A percentile compares a stretch with the other conserved stretches of the same genome.
These are phyloP conservation scores for Niebla homalea DNA, from an alignment of 495 filamentous ascomycete species.

Conservation along the genomic window DNA sequence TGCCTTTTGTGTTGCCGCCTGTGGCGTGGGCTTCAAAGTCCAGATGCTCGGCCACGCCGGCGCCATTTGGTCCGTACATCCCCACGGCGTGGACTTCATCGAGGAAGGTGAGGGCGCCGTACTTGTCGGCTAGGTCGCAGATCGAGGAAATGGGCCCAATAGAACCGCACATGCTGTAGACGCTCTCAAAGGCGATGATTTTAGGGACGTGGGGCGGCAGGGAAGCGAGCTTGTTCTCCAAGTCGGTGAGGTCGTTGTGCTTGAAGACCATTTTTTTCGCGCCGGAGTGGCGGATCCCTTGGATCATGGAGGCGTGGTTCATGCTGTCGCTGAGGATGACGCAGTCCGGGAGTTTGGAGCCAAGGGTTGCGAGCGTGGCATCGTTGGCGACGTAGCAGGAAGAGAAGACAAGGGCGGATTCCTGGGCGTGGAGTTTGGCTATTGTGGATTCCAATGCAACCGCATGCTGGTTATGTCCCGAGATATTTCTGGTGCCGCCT, in stretches of 20 bases:
- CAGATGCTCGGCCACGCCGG: slow-evolving; percentile 92
- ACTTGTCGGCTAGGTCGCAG: slow-evolving; percentile 91
- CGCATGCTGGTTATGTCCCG: slow-evolving; percentile 92
- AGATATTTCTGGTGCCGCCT: slow-evolving; percentile 93
- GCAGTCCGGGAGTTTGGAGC: slow-evolving; percentile 89
- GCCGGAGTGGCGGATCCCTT: slow-evolving; percentile 93
- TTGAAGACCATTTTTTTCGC: slow-evolving; percentile 97
- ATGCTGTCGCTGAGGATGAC: slow-evolving; percentile 90
- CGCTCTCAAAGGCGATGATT: slow-evolving; percentile 96
- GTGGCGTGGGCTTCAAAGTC: slow-evolving; percentile 59
- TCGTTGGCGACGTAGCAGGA: slow-evolving; percentile 98
- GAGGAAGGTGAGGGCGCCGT: slow-evolving; percentile 91
- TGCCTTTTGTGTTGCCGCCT: slow-evolving; percentile 55
- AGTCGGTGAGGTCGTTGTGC: slow-evolving; percentile 84
- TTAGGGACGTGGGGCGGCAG: slow-evolving; percentile 76
- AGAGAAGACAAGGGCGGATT: slow-evolving; percentile 83
- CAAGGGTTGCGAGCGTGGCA: slow-evolving; percentile 88
- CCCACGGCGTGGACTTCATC: slow-evolving; percentile 98
- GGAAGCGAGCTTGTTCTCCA: slow-evolving; percentile 81
- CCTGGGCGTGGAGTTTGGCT: slow-evolving; percentile 83
- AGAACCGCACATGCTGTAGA: slow-evolving; percentile 98
- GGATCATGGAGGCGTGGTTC: slow-evolving; percentile 99
- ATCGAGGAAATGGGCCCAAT: slow-evolving; percentile 92
- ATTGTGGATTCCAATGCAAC: slow-evolving; percentile 70
- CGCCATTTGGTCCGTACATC: slow-evolving; percentile 96